Evolutionary conservation across 2,329 filamentous ascomycete genomes (phyloP).

Genomic region (Trichoderma sp.): DNA sequence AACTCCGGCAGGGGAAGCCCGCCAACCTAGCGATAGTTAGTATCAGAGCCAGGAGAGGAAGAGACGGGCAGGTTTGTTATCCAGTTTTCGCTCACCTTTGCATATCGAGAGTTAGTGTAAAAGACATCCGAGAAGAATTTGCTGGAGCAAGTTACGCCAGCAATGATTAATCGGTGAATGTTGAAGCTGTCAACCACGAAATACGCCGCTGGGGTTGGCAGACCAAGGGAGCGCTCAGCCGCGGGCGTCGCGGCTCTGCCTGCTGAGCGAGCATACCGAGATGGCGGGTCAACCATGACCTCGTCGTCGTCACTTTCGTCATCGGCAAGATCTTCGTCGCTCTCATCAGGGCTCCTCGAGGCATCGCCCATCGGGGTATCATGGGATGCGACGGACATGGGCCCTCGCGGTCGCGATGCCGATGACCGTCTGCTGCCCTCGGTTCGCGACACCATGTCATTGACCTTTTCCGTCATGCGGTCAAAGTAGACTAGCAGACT

Average conservation of each 20-base stretch:
- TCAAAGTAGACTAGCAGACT: conserved; percentile 97
- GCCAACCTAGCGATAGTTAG: conserved; percentile 67
- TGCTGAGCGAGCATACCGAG: conserved; percentile 29
- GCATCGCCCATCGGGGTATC: conserved; percentile 38
- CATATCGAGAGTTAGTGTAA: conserved; percentile 98
- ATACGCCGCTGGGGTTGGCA: conserved; percentile 50
- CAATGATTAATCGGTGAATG: conserved; percentile 94
- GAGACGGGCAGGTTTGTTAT: not conserved
- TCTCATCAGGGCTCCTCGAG: conserved; percentile 44
- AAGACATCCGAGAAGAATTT: conserved; percentile 99
- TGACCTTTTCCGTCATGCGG: conserved; percentile 96
- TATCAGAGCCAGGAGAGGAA: not conserved
- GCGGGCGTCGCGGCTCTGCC: not conserved
- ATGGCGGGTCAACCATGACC: conserved; percentile 38
- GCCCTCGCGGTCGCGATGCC: conserved; percentile 19
- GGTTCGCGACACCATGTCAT: conserved; percentile 72
- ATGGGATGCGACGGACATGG: conserved; percentile 25
- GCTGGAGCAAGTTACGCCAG: conserved; percentile 95
- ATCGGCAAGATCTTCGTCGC: conserved; percentile 54
- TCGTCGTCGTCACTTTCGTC: conserved; percentile 44
- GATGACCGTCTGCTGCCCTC: conserved; percentile 41
- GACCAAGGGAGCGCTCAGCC: conserved; percentile 30
- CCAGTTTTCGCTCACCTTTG: conserved; percentile 69
- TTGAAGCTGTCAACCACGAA: conserved; percentile 99
- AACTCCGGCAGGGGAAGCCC: conserved; percentile 88